Conservation (phyloP, 2,329 filamentous ascomycete species). For the Rutstroemia sydowiana region DNA sequence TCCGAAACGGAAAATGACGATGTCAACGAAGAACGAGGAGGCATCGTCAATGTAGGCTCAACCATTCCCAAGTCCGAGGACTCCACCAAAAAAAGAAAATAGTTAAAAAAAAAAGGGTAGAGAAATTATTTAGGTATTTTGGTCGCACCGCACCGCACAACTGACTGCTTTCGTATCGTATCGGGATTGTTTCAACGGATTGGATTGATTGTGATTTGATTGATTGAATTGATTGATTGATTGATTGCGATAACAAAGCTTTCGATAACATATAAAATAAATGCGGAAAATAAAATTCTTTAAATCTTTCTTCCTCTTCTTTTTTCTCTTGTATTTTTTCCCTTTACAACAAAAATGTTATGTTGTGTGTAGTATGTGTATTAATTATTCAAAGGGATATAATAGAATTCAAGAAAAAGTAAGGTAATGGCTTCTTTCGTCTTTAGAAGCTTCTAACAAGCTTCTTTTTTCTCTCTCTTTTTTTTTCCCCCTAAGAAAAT, state of each 20-base stretch:
- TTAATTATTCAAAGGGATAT: slow-evolving; percentile 1
- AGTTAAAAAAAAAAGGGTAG: not conserved
- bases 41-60: slow-evolving; percentile 60
- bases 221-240: too few relatives aligned
- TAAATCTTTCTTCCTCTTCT: too few relatives aligned
- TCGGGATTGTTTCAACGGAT: too few relatives aligned
- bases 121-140: not conserved
- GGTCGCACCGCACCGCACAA: not conserved
- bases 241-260: too few relatives aligned
- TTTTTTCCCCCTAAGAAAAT: not conserved
- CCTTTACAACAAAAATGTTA: not conserved
- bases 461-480: not conserved
- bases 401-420: not conserved
- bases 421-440: too few relatives aligned
- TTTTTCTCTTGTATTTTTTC: not conserved
- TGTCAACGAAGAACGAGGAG: slow-evolving; percentile 77
- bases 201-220: too few relatives aligned
- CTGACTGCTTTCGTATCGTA: too few relatives aligned
- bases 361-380: not conserved
- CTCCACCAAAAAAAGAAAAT: slow-evolving; percentile 10
- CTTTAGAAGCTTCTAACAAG: not conserved
- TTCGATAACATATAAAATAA: not conserved
- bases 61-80: slow-evolving; percentile 39
- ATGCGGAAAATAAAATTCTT: not conserved
- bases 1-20: slow-evolving; percentile 89